Evolutionary conservation across 495 filamentous ascomycete species (phyloP).

Genomic region (Lineolata rhizophorae): DNA sequence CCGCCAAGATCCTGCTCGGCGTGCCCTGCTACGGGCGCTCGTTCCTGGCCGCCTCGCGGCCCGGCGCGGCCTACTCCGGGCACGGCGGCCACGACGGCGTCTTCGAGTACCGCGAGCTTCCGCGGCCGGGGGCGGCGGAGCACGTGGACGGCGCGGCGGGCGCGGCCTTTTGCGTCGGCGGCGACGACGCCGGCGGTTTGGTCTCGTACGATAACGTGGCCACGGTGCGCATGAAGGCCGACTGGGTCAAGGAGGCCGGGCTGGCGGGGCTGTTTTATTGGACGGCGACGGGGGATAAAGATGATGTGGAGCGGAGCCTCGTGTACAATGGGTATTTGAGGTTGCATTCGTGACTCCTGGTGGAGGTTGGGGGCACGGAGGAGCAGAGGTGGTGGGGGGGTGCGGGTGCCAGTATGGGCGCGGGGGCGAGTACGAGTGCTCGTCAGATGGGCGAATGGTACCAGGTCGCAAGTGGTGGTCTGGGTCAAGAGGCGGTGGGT

Average conservation of each 20-base stretch:
- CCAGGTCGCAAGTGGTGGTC: too few relatives aligned
- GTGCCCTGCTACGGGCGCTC: slow-evolving; percentile 66
- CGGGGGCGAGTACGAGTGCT: too few relatives aligned
- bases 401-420: too few relatives aligned
- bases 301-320: slow-evolving; percentile 33
- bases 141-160: slow-evolving; percentile 41
- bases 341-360: too few relatives aligned
- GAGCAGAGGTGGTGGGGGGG: too few relatives aligned
- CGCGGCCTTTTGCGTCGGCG: slow-evolving; percentile 59
- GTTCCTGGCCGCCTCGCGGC: slow-evolving; percentile 42
- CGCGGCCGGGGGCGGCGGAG: slow-evolving; percentile 47
- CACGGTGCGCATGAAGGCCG: slow-evolving; percentile 66
- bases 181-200: slow-evolving; percentile 70
- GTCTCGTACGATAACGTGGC: slow-evolving; percentile 71
- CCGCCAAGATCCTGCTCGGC: slow-evolving; percentile 56
- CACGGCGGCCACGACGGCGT: slow-evolving; percentile 55
- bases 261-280: slow-evolving; percentile 81
- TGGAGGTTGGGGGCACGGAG: too few relatives aligned
- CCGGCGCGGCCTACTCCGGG: slow-evolving; percentile 41
- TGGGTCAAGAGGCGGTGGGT: too few relatives aligned
- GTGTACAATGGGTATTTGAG: slow-evolving; percentile 21
- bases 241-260: slow-evolving; percentile 52
- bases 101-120: slow-evolving; percentile 64
- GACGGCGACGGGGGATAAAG: slow-evolving; percentile 65
- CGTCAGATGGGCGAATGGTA: too few relatives aligned